These are phyloP conservation scores for Jasminum sambac DNA, from an alignment of 257 asterid species.

Conservation along the genomic window DNA sequence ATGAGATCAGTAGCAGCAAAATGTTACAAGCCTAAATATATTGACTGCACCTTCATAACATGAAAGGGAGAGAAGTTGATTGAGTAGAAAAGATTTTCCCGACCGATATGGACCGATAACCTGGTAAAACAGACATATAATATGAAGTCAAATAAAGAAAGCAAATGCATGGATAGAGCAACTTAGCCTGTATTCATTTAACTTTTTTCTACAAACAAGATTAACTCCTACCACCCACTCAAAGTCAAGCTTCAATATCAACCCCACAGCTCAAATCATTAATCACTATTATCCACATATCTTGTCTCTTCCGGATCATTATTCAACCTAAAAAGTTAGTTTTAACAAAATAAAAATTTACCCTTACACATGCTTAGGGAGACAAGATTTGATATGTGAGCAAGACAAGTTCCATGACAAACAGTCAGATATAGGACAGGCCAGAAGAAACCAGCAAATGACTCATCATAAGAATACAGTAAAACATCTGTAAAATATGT, in stretches of 20 bases:
- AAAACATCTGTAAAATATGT: background rate
- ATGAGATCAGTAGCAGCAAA: background rate
- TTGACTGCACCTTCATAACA: conserved; percentile 80
- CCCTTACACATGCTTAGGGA: background rate
- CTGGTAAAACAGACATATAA: conserved; percentile 38
- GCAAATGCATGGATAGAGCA: background rate
- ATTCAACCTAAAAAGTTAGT: too few relatives aligned
- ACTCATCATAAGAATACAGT: background rate
- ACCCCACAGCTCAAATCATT: too few relatives aligned
- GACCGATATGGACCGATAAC: conserved; percentile 99
- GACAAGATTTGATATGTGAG: background rate
- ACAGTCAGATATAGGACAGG: conserved; percentile 9
- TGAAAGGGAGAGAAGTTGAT: conserved; percentile 95
- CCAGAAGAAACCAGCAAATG: background rate
- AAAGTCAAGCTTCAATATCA: too few relatives aligned
- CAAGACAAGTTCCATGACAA: conserved; percentile 8
- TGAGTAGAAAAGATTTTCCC: conserved; percentile 95
- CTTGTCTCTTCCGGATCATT: too few relatives aligned
- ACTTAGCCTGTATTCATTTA: background rate
- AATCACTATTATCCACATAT: too few relatives aligned
- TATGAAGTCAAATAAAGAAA: conserved; percentile 1
- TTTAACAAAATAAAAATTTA: too few relatives aligned
- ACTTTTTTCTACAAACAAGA: too few relatives aligned
- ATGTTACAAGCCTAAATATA: conserved; percentile 16
- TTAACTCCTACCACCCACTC: too few relatives aligned